These are phyloP conservation scores for Roridomyces roridus DNA, from an alignment of 768 basidiomycete genomes.

Conservation along the genomic window DNA sequence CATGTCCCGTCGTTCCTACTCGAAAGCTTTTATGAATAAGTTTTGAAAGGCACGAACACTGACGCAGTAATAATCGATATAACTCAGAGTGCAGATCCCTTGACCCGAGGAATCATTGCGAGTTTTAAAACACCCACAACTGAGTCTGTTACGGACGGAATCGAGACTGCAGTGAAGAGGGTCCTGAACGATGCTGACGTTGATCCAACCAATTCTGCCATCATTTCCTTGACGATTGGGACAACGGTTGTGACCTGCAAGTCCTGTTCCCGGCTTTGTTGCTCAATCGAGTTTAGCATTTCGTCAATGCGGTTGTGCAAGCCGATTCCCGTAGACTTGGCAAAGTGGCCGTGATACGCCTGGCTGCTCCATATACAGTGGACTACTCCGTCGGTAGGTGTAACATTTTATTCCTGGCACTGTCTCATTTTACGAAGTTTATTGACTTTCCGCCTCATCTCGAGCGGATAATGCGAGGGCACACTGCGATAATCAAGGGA, in stretches of 20 bases:
- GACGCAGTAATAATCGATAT: constrained; percentile 41
- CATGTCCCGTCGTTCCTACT: neutral
- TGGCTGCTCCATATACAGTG: constrained; percentile 65
- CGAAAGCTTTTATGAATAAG: neutral
- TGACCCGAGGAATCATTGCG: constrained; percentile 42
- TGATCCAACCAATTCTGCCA: constrained; percentile 35
- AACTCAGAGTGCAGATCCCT: constrained; percentile 30
- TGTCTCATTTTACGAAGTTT: no score
- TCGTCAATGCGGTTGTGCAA: constrained; percentile 68
- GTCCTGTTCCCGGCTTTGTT: neutral
- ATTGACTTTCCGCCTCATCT: constrained; percentile 31
- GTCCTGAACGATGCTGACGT: constrained; percentile 48
- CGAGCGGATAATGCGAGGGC: constrained; percentile 35
- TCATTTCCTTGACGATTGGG: constrained; percentile 63
- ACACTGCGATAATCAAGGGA: constrained; percentile 42
- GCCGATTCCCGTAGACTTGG: constrained; percentile 56
- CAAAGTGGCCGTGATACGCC: constrained; percentile 67
- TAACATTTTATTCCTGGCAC: no score
- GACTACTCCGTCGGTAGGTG: constrained; percentile 62
- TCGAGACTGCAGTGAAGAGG: constrained; percentile 54
- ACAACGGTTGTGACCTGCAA: constrained; percentile 49
- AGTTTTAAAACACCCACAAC: constrained; percentile 62
- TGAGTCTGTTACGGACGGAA: constrained; percentile 61
- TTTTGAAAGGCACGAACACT: constrained; percentile 40
- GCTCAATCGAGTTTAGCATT: constrained; percentile 39